A percentile compares a stretch with the other conserved stretches of the same genome.
phyloP scores from a whole-genome alignment of 495 filamentous ascomycete species.

The Penicillium cinerascens region DNA sequence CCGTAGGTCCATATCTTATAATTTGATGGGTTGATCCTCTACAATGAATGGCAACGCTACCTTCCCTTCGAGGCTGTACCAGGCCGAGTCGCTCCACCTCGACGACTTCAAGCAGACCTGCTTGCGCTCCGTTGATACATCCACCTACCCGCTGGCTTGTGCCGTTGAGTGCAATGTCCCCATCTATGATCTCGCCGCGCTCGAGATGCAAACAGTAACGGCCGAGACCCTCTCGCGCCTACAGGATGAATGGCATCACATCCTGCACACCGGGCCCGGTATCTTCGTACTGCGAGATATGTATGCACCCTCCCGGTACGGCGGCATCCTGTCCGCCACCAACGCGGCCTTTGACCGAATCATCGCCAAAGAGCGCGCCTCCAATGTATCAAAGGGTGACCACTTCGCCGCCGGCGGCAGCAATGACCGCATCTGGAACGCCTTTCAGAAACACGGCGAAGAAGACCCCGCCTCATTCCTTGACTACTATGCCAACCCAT shows the following conservation, averaged over 20 bases:
- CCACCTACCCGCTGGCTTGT: constrained; percentile 42
- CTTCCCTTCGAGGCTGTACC: constrained; percentile 25
- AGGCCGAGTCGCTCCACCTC: constrained; percentile 18
- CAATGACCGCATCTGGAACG: constrained; percentile 58
- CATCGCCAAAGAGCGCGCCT: constrained; percentile 34
- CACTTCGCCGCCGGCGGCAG: constrained; percentile 48
- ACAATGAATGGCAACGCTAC: constrained; percentile 11
- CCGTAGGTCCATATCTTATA: background rate
- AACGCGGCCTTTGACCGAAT: constrained; percentile 45
- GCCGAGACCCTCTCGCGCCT: constrained; percentile 25
- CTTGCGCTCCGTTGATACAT: constrained; percentile 28
- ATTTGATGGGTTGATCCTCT: too few species aligned
- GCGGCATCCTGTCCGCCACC: constrained; percentile 28
- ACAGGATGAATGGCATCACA: constrained; percentile 56
- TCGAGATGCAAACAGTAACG: constrained; percentile 20
- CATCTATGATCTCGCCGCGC: constrained; percentile 43
- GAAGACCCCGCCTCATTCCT: constrained; percentile 44
- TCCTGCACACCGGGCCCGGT: constrained; percentile 48
- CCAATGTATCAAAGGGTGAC: constrained; percentile 41
- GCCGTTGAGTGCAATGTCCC: constrained; percentile 46
- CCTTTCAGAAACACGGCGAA: constrained; percentile 52
- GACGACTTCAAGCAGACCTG: constrained; percentile 43
- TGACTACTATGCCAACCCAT: constrained; percentile 53
- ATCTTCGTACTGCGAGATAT: constrained; percentile 50
- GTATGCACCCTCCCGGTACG: constrained; percentile 31